phyloP scores from a whole-genome alignment of 169 alveolate genomes.

The Plasmodium malariae region DNA sequence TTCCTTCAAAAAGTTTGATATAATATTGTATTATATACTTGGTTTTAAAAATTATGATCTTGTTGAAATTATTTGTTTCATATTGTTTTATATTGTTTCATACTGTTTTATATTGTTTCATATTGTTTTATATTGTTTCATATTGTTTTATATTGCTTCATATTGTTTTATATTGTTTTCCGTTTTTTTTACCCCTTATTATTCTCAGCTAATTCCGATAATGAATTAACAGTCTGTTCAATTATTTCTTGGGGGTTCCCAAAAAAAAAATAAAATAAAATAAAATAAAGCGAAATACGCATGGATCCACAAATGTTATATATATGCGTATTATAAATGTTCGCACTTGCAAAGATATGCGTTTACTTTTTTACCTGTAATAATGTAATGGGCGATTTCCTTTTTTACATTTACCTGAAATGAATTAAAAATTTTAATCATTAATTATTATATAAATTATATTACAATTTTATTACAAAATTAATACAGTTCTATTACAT shows the following conservation, averaged over 20 bases:
- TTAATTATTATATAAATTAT: no score
- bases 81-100: background rate
- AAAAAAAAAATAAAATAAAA: background rate
- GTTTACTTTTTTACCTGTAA: conserved; percentile 31
- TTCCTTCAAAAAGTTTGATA: background rate
- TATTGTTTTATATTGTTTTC: no score
- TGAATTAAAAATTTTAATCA: background rate
- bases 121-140: no score
- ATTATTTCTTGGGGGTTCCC: conserved; percentile 36
- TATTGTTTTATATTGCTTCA: background rate
- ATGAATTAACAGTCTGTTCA: conserved; percentile 23
- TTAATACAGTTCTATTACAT: no score
- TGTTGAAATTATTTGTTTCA: no score
- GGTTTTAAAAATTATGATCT: no score
- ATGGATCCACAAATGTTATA: background rate
- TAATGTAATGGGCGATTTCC: conserved; percentile 34
- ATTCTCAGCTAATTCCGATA: conserved; percentile 23
- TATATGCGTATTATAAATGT: background rate
- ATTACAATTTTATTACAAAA: no score
- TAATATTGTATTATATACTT: no score
- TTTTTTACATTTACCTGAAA: conserved; percentile 38
- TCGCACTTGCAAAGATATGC: background rate
- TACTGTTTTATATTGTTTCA: background rate
- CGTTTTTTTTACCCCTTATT: conserved; percentile 26
- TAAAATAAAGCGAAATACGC: background rate